Evolutionary conservation across 176 grass and related monocot genomes (phyloP).

Genomic region (Paspalum notatum): DNA sequence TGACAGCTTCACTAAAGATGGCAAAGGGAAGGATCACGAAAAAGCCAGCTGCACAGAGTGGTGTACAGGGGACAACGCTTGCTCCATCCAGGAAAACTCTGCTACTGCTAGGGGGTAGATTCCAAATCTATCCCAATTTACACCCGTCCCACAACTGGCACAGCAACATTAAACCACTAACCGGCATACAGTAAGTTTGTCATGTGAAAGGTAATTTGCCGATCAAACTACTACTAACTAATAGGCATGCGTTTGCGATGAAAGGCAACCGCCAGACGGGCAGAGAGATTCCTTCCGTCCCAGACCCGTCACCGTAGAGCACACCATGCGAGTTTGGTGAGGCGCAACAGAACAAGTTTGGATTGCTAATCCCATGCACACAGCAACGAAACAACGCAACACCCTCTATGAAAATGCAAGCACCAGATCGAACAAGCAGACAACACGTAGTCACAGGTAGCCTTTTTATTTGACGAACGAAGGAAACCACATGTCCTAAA

Average conservation of each 20-base stretch:
- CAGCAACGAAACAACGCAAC: background rate
- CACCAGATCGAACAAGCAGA: background rate
- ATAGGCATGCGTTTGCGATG: background rate
- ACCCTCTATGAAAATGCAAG: background rate
- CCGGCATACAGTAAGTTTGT: background rate
- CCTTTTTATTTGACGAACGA: background rate
- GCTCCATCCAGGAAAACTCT: background rate
- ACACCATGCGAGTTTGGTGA: background rate
- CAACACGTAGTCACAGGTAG: background rate
- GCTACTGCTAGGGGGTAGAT: no score
- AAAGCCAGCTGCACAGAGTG: background rate
- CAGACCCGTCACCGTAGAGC: background rate
- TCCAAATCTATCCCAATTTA: background rate
- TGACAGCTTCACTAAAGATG: background rate
- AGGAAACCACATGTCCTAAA: background rate
- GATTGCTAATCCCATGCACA: background rate
- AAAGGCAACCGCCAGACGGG: background rate
- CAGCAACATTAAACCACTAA: background rate
- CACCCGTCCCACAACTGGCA: background rate
- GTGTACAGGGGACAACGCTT: background rate
- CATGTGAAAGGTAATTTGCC: no score
- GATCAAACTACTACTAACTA: no score
- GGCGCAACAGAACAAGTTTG: background rate
- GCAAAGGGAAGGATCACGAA: constrained; percentile 2
- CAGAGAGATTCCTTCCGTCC: background rate